Evolutionary conservation across 208 protist genomes (phyloP).

Genomic region (Angomonas deanei): DNA sequence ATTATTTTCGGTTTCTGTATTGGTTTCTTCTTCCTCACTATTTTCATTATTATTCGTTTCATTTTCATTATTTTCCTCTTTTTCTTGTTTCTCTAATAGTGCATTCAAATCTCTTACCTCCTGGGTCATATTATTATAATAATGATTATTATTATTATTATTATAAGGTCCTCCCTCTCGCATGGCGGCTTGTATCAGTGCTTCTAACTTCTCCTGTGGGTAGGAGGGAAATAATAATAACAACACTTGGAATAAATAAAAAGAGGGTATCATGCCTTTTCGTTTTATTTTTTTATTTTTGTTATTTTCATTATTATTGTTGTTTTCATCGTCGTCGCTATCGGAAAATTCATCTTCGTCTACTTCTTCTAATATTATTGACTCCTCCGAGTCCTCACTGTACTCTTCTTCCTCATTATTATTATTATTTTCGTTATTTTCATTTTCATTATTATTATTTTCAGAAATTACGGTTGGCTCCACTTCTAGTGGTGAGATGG

Average conservation of each 20-base stretch:
- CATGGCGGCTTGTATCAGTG: not conserved
- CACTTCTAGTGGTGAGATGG: too few species aligned
- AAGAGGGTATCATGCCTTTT: not conserved
- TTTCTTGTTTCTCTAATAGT: not conserved
- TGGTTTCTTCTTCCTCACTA: not conserved
- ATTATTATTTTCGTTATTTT: not conserved
- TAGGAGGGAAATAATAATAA: not conserved
- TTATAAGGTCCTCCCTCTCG: not conserved
- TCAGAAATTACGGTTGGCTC: too few species aligned
- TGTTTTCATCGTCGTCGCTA: slow-evolving; percentile 1
- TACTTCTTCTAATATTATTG: not conserved
- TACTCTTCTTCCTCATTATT: not conserved
- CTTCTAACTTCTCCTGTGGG: not conserved
- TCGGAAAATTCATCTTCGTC: slow-evolving; percentile 3
- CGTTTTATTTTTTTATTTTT: not conserved
- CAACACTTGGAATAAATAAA: not conserved
- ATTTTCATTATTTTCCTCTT: not conserved
- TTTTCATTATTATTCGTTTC: not conserved
- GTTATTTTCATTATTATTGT: not conserved
- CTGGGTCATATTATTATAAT: too few species aligned
- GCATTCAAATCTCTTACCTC: too few species aligned
- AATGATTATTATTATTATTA: too few species aligned
- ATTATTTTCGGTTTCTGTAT: not conserved
- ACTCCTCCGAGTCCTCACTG: not conserved
- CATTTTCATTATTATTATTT: not conserved